Base-by-base conservation (phyloP, 129 eudicot species). In the Saussurea involucrata region DNA sequence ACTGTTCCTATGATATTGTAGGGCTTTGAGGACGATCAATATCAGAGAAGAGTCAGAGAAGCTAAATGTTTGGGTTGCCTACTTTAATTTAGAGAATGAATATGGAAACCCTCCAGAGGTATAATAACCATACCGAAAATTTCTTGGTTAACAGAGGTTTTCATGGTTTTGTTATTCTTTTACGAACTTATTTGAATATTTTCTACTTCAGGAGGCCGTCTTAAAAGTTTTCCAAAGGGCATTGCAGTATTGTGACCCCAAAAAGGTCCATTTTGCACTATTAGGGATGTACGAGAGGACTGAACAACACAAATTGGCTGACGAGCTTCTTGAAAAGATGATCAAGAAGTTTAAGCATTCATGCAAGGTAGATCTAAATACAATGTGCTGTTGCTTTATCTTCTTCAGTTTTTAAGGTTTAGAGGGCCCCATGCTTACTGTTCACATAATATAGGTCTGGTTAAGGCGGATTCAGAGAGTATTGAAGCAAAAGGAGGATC, bases 1-100 rank as follows among this genome's bases (percentile, higher is more conserved):
- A 27, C 9, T 12, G 25, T 64, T 64, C 15, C 28, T 81, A 64
- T 72, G 49, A 34, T 32, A 24, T 12, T 82, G 66, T 40, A 93
- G 98, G 96, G 98, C 98, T 65, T 88, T 94, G 92, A 86, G 84
- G 73, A 91, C 96, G 15, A 91, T 94, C 67, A 94, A 94, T 74
- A 78, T 94, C 61, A 86, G 92, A 60, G 91, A 86, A 83, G 98
- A 94, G 81, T 76, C 93, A 21, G 98, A 94, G 81, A 91, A 94
- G 85, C 88, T 91, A 78, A 91, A 91, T 82, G 79, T 91, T 15
- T 94, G 97, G 98, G 87, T 86, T 32, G 98, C 97, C n/a, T 91
- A 87, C 66, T 90, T 94, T 76, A 94, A 91, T 74, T 83, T 94
- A 75, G 98, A 94, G 77, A 94, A 94, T 83, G 90, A 89, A 78